phyloP scores from a whole-genome alignment of 768 basidiomycete genomes.

The Collybia nuda region DNA sequence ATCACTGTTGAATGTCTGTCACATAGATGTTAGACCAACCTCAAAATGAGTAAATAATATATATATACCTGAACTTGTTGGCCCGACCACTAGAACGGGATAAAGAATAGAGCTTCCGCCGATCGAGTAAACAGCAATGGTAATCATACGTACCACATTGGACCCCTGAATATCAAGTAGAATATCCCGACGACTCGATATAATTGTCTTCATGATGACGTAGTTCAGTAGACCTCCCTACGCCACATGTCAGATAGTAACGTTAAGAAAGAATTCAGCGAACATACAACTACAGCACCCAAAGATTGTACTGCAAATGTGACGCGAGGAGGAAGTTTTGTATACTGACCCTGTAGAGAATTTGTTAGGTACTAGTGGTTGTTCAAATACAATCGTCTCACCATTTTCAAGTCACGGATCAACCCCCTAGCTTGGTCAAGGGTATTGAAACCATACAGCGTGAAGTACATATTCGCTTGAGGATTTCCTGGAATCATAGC shows the following conservation, averaged over 20 bases:
- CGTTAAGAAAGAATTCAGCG: too few species aligned
- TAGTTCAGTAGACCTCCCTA: slow-evolving; percentile 40
- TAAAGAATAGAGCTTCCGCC: background rate
- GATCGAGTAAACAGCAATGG: background rate
- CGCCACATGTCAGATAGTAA: background rate
- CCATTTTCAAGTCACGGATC: slow-evolving; percentile 61
- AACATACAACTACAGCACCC: slow-evolving; percentile 54
- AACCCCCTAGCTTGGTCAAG: slow-evolving; percentile 48
- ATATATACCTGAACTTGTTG: slow-evolving; percentile 33
- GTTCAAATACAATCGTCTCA: background rate
- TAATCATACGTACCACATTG: slow-evolving; percentile 42
- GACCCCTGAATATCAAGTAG: slow-evolving; percentile 51
- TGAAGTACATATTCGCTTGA: slow-evolving; percentile 51
- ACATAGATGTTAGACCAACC: background rate
- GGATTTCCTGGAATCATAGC: slow-evolving; percentile 46
- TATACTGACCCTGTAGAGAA: slow-evolving; percentile 33
- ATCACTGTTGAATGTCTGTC: slow-evolving; percentile 38
- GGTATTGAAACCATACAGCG: slow-evolving; percentile 45
- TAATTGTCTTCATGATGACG: slow-evolving; percentile 58
- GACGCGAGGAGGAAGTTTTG: slow-evolving; percentile 63
- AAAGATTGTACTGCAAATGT: slow-evolving; percentile 59
- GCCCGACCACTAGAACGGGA: slow-evolving; percentile 39
- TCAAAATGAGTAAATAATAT: background rate
- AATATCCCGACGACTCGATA: slow-evolving; percentile 45
- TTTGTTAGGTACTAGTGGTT: too few species aligned